Evolutionary conservation across 176 grass and related monocot genomes (phyloP).

Genomic region (Themeda triandra): DNA sequence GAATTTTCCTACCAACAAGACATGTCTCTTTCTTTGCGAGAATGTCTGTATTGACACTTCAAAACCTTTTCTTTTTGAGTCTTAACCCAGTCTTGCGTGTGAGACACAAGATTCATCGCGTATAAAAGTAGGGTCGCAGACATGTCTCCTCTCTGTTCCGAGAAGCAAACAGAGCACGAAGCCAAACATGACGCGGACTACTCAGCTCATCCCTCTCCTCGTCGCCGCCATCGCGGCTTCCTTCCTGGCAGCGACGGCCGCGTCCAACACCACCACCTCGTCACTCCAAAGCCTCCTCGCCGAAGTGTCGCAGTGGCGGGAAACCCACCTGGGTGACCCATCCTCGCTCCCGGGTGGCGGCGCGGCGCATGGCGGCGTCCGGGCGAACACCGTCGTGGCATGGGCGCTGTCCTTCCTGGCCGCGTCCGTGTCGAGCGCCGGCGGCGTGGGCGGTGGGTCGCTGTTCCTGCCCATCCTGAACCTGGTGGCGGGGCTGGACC

Average conservation of each 20-base stretch:
- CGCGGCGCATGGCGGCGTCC: not conserved
- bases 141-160: not conserved
- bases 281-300: conserved; percentile 27
- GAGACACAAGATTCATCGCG: not conserved
- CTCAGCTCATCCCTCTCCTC: conserved; percentile 20
- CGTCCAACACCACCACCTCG: conserved; percentile 20
- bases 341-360: not conserved
- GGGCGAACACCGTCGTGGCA: conserved; percentile 14
- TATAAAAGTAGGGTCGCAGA: conserved; percentile 5
- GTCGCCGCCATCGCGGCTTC: conserved; percentile 20
- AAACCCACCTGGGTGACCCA: conserved; percentile 12
- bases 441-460: conserved; percentile 68
- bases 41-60: not conserved
- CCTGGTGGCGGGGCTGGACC: conserved; percentile 49
- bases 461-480: conserved; percentile 83
- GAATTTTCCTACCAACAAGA: not conserved
- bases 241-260: conserved; percentile 12
- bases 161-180: not conserved
- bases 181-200: conserved; percentile 18
- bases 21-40: not conserved
- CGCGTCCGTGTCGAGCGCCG: conserved; percentile 62
- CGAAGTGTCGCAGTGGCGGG: conserved; percentile 45
- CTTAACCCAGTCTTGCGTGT: not conserved
- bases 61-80: conserved; percentile 6
- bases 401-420: conserved; percentile 62